Conservation (phyloP, 1,139 yeast species). For the Kodamaea plutei region DNA sequence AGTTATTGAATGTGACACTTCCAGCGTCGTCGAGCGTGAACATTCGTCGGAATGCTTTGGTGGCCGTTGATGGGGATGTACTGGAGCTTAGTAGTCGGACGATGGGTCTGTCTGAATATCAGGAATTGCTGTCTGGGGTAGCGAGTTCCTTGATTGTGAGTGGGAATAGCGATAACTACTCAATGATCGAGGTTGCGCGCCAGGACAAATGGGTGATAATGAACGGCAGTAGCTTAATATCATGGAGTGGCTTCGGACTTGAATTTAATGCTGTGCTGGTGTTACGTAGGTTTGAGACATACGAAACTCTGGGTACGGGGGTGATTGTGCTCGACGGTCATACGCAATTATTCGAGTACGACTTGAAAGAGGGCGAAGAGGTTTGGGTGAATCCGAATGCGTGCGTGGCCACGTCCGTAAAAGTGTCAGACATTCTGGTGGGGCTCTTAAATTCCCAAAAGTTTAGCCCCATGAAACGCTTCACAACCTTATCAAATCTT, state of each 20-base stretch:
- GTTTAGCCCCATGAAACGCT: too few relatives aligned
- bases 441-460: too few relatives aligned
- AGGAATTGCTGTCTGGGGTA: slow-evolving; percentile 21
- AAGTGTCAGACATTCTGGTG: not conserved
- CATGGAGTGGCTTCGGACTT: slow-evolving; percentile 20
- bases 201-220: slow-evolving; percentile 16
- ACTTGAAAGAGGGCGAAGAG: slow-evolving; percentile 14
- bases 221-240: slow-evolving; percentile 13
- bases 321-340: slow-evolving; percentile 16
- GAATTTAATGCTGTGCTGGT: slow-evolving; percentile 9
- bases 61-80: slow-evolving; percentile 35
- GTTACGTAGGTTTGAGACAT: slow-evolving; percentile 7
- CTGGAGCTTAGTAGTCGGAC: slow-evolving; percentile 6
- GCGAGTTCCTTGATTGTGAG: slow-evolving; percentile 29
- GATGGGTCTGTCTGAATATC: slow-evolving; percentile 19
- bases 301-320: slow-evolving; percentile 15
- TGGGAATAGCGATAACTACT: slow-evolving; percentile 28
- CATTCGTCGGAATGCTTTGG: slow-evolving; percentile 29
- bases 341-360: slow-evolving; percentile 14
- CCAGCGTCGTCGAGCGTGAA: slow-evolving; percentile 33
- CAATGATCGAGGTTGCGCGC: slow-evolving; percentile 19
- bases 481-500: too few relatives aligned
- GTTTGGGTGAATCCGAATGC: slow-evolving; percentile 13
- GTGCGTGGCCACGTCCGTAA: slow-evolving; percentile 15
- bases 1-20: slow-evolving; percentile 30